These are phyloP conservation scores for Acmispon strigosus DNA, from an alignment of 306 rosid species.

Conservation along the genomic window DNA sequence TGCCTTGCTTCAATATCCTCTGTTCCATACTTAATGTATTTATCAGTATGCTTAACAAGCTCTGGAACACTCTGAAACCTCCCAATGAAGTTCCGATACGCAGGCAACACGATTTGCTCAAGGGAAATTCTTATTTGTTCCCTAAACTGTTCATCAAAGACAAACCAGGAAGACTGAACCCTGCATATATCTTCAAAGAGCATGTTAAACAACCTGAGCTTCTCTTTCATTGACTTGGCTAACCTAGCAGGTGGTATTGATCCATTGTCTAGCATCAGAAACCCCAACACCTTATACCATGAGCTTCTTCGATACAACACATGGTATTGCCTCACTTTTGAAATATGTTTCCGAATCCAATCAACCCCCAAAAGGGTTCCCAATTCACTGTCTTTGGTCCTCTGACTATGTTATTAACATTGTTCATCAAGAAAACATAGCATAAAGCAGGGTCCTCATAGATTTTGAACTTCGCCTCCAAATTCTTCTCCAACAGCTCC, in stretches of 20 bases:
- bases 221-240: too few relatives aligned
- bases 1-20: conserved; percentile 60
- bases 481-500: neutral
- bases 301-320: neutral
- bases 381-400: too few relatives aligned
- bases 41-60: conserved; percentile 50
- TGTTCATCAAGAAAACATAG: neutral
- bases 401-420: neutral
- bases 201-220: too few relatives aligned
- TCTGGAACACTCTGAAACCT: conserved; percentile 56
- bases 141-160: neutral
- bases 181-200: neutral
- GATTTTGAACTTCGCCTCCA: neutral
- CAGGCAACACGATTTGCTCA: neutral
- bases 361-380: neutral
- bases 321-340: neutral
- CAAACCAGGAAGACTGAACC: neutral
- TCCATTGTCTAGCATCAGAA: neutral
- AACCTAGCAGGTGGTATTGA: neutral
- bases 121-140: neutral
- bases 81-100: neutral
- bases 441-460: neutral
- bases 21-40: conserved; percentile 41
- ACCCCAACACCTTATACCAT: neutral
- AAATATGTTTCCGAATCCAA: neutral